Conservation (phyloP, 805 yeast species). For the Ogataea glucozyma region DNA sequence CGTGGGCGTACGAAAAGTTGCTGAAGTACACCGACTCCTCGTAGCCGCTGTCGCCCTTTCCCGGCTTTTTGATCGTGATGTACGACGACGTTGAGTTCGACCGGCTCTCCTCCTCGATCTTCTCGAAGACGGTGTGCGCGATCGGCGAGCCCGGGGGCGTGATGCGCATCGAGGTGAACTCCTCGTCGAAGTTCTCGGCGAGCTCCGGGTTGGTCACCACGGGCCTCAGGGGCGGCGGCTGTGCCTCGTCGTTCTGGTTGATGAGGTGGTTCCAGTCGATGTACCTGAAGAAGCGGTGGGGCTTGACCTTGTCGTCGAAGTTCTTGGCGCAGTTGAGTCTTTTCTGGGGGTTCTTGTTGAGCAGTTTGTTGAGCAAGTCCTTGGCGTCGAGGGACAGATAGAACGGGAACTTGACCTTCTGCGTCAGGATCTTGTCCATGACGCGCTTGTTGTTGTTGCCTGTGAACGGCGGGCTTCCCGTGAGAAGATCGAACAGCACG, state of each 20-base stretch:
- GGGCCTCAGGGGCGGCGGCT: slow-evolving; percentile 87
- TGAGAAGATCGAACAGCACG: slow-evolving; percentile 72
- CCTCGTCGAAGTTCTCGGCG: slow-evolving; percentile 83
- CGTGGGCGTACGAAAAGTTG: slow-evolving; percentile 35
- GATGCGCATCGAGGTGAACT: slow-evolving; percentile 71
- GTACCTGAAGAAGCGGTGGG: slow-evolving; percentile 75
- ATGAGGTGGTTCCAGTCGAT: slow-evolving; percentile 67
- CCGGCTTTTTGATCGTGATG: slow-evolving; percentile 34
- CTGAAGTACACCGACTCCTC: slow-evolving; percentile 37
- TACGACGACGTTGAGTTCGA: slow-evolving; percentile 35
- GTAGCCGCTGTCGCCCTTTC: slow-evolving; percentile 25
- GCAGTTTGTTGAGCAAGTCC: slow-evolving; percentile 63
- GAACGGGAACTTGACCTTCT: slow-evolving; percentile 68
- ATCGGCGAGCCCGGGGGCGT: slow-evolving; percentile 40
- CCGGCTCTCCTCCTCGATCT: slow-evolving; percentile 32
- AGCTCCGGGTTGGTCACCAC: slow-evolving; percentile 74
- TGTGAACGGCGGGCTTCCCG: slow-evolving; percentile 87
- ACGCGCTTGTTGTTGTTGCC: slow-evolving; percentile 78
- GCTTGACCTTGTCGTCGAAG: slow-evolving; percentile 49
- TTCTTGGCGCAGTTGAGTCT: slow-evolving; percentile 60
- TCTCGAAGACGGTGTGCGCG: slow-evolving; percentile 28
- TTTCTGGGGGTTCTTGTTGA: slow-evolving; percentile 69
- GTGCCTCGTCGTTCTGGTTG: slow-evolving; percentile 44
- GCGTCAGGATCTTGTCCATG: slow-evolving; percentile 69
- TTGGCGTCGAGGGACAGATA: slow-evolving; percentile 79